Base-by-base conservation (phyloP, 2,329 filamentous ascomycete species). In the Epichloe scottii region DNA sequence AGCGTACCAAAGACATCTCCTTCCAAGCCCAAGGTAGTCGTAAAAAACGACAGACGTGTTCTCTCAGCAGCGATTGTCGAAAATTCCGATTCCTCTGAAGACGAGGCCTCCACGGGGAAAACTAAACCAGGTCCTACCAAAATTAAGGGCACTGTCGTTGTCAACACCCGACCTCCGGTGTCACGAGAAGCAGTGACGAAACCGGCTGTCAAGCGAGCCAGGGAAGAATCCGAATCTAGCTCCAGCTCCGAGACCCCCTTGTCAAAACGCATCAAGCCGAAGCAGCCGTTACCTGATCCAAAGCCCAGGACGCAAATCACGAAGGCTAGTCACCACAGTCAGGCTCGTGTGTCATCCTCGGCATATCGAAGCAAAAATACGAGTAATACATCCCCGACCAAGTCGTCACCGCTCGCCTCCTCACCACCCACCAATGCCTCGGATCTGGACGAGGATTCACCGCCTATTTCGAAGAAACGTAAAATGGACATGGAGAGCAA, bases 341-440 rank as follows among this genome's bases (percentile, higher is more conserved):
- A 73, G 40, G 66, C 65, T 33, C 61, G 53, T 14, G 58, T 54
- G 8, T 62, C 57, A 26, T 68, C 68, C 2, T 70, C 73, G 5
- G 71, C 72, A 1, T 63, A 43, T 34, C 47, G 50, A 38, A 46
- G 68, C 45, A 76, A 71, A 61, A 69, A 66, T 60, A 68, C 66
- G 61, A 78, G 78, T 63, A 68, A 73, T 54, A 81, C 74, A 0
- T 81, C 78, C 6, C 79, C 78, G 0, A 70, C 71, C 48, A 84
- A 84, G 61, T 83, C 81, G 2, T 84, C 81, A 10, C 81, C 80
- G 4, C 68, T 84, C 17, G 79, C 79, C n/a, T 79, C 79, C 1
- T 83, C 80, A 6, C 79, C 80, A 12, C 80, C 80, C 0, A 82
- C 80, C 7, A 84, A 83, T 55, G 81, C 79, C 1, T 82, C 79